Conservation (phyloP, 2,329 filamentous ascomycete species). For the Torrubiella hemipterigena region DNA sequence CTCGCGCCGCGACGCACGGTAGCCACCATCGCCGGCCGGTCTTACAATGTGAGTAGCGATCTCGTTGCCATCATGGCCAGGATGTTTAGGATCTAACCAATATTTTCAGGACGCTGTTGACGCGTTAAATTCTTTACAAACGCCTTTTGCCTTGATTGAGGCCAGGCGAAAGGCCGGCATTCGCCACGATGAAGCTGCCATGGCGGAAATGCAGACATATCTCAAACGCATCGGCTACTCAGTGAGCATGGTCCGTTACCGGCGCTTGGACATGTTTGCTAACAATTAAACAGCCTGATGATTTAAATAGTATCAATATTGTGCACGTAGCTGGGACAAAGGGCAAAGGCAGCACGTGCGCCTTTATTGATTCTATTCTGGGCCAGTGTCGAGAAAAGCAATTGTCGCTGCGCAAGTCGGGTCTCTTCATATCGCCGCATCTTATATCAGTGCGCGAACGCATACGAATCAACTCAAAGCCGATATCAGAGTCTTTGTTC, state of each 20-base stretch:
- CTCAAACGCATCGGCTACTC: constrained; percentile 67
- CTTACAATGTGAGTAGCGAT: too few species aligned
- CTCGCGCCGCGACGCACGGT: constrained; percentile 3
- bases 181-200: constrained; percentile 54
- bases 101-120: constrained; percentile 65
- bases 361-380: constrained; percentile 53
- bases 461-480: constrained; percentile 47
- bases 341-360: constrained; percentile 63
- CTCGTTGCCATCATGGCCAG: not conserved
- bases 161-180: constrained; percentile 64
- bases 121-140: constrained; percentile 81
- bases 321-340: constrained; percentile 67
- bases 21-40: too few species aligned
- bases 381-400: constrained; percentile 29
- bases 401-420: constrained; percentile 32
- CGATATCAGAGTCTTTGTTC: constrained; percentile 47
- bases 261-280: constrained; percentile 1
- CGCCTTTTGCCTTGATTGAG: constrained; percentile 71
- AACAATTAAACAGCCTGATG: constrained; percentile 18
- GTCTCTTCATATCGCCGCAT: constrained; percentile 59
- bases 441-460: constrained; percentile 56
- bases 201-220: constrained; percentile 72
- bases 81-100: too few species aligned
- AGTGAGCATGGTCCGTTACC: constrained; percentile 16
- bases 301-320: constrained; percentile 50